phyloP scores from a whole-genome alignment of 2,329 filamentous ascomycete genomes.

The Colletotrichum tropicicola region DNA sequence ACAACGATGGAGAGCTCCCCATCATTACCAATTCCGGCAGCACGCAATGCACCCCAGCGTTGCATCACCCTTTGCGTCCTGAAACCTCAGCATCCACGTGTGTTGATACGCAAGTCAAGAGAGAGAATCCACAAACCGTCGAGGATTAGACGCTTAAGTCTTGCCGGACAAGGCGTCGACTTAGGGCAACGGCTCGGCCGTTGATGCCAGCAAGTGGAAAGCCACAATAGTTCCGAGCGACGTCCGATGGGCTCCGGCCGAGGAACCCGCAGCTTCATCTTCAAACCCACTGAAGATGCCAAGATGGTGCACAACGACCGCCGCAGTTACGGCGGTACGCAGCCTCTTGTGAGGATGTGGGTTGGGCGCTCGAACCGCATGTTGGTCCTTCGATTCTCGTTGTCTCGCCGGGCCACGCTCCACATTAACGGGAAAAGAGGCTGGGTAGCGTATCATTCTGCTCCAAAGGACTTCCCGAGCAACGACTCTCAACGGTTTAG shows the following conservation, averaged over 20 bases:
- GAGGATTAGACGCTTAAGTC: not conserved
- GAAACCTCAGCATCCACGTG: conserved; percentile 15
- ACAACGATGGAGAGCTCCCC: not conserved
- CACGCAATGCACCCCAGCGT: conserved; percentile 2
- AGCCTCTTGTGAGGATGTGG: too few relatives aligned
- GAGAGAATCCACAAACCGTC: not conserved
- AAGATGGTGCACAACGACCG: not conserved
- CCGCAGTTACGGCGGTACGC: too few relatives aligned
- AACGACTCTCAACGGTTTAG: not conserved
- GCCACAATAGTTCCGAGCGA: conserved; percentile 14
- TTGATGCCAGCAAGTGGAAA: not conserved
- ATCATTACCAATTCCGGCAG: conserved; percentile 3
- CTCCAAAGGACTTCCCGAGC: not conserved
- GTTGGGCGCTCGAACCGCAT: not conserved
- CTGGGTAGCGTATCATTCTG: conserved; percentile 8
- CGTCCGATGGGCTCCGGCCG: conserved; percentile 7
- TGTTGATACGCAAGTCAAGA: too few relatives aligned
- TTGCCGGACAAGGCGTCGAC: not conserved
- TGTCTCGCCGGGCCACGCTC: not conserved
- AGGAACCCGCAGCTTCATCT: not conserved
- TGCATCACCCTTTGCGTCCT: conserved; percentile 11
- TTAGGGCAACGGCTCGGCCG: not conserved
- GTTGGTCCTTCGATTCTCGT: not conserved
- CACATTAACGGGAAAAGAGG: not conserved
- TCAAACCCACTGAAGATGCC: not conserved